Evolutionary conservation across 2,329 filamentous ascomycete species (phyloP).

Genomic region (Botrytis pseudocinerea): DNA sequence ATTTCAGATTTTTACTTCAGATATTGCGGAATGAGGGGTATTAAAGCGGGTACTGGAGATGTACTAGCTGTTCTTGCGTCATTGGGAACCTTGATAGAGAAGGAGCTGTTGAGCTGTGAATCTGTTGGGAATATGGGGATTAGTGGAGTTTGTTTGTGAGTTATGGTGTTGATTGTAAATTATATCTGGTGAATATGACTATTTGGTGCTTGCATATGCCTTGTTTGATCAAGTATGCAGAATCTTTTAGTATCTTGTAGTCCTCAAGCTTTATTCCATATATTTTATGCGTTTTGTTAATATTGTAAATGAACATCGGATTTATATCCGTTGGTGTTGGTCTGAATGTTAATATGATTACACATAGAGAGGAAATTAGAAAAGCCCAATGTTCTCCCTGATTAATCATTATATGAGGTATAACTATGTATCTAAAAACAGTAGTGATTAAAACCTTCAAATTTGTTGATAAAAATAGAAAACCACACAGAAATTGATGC

Average conservation of each 20-base stretch:
- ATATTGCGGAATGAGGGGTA: conserved; percentile 10
- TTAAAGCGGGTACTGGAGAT: not conserved
- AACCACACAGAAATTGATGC: not conserved
- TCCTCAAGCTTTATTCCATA: not conserved
- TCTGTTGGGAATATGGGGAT: not conserved
- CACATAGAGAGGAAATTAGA: not conserved
- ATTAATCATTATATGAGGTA: not conserved
- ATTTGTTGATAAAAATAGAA: not conserved
- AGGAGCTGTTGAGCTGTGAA: not conserved
- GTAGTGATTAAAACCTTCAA: rapidly evolving
- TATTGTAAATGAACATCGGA: not conserved
- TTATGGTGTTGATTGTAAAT: not conserved
- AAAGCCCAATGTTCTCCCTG: not conserved
- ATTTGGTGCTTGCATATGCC: not conserved
- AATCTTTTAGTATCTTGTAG: not conserved
- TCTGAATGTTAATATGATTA: not conserved
- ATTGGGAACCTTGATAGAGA: not conserved
- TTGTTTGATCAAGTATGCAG: not conserved
- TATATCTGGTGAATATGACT: not conserved
- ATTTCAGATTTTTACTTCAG: not conserved
- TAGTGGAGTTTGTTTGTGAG: not conserved
- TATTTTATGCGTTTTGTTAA: not conserved
- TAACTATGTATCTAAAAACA: not conserved
- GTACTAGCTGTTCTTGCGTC: not conserved
- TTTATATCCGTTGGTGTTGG: not conserved